Conservation (phyloP, 345 rosid species). For the Bretschneidera sinensis region DNA sequence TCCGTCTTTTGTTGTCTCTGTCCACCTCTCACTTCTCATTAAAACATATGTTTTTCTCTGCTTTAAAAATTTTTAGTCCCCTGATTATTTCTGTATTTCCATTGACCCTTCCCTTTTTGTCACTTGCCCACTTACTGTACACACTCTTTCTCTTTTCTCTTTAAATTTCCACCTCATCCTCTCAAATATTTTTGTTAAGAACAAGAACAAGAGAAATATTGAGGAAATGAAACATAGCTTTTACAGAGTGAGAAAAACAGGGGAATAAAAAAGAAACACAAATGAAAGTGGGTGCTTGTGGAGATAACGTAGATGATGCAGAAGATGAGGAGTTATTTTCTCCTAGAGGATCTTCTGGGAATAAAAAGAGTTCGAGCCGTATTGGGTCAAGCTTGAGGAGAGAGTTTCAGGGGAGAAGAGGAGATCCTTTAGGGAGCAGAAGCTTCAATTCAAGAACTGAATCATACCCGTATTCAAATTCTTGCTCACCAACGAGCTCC, state of each 20-base stretch:
- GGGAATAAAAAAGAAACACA: constrained; percentile 1
- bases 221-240: constrained; percentile 15
- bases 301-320: constrained; percentile 30
- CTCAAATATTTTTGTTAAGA: neutral
- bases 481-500: constrained; percentile 51
- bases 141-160: too few species aligned
- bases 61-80: constrained; percentile 8
- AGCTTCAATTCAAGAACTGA: constrained; percentile 67
- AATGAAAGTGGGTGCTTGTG: constrained; percentile 25
- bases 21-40: constrained; percentile 5
- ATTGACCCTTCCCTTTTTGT: neutral
- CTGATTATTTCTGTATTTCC: neutral
- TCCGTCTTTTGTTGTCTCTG: neutral
- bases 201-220: neutral
- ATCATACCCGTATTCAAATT: constrained; percentile 48
- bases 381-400: constrained; percentile 43
- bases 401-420: constrained; percentile 26
- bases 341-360: constrained; percentile 75
- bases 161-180: constrained; percentile 8
- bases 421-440: constrained; percentile 38
- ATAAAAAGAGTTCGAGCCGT: constrained; percentile 40
- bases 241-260: constrained; percentile 12
- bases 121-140: too few species aligned
- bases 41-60: neutral
- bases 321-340: constrained; percentile 91